These are phyloP conservation scores for Syncephalastrum monosporum DNA, from an alignment of 371 early-diverging fungal species.

Conservation along the genomic window DNA sequence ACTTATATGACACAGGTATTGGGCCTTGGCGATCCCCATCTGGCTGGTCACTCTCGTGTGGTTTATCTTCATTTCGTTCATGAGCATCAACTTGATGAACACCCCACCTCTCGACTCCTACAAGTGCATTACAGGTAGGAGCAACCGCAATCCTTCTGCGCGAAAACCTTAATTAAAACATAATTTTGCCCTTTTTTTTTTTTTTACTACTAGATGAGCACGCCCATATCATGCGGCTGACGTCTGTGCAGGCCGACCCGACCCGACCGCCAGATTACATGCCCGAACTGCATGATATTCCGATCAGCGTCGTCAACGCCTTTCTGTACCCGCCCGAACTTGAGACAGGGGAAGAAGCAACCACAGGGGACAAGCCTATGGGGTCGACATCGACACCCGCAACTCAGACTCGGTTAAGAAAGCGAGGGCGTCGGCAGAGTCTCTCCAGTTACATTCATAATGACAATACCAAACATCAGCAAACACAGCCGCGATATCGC, in stretches of 20 bases:
- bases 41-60: slow-evolving; percentile 70
- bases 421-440: too few species aligned
- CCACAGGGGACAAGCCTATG: too few species aligned
- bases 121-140: slow-evolving; percentile 67
- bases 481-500: too few species aligned
- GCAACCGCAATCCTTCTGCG: background rate
- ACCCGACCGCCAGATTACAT: slow-evolving; percentile 58
- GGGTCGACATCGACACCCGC: too few species aligned
- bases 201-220: slow-evolving; percentile 52
- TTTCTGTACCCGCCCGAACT: slow-evolving; percentile 40
- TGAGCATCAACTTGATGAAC: slow-evolving; percentile 66
- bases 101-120: slow-evolving; percentile 68
- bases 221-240: slow-evolving; percentile 48
- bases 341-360: too few species aligned
- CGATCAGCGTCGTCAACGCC: slow-evolving; percentile 67
- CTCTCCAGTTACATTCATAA: too few species aligned
- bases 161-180: background rate
- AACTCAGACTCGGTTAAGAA: too few species aligned
- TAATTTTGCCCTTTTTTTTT: background rate
- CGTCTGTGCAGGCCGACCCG: slow-evolving; percentile 34
- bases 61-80: slow-evolving; percentile 68
- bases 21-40: slow-evolving; percentile 77
- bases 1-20: slow-evolving; percentile 49
- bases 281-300: slow-evolving; percentile 72
- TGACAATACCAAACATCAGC: too few species aligned